Percentiles rank a stretch among this genome's conserved stretches.
phyloP scores from a whole-genome alignment of 306 rosid species.

The Sphenostylis stenocarpa region DNA sequence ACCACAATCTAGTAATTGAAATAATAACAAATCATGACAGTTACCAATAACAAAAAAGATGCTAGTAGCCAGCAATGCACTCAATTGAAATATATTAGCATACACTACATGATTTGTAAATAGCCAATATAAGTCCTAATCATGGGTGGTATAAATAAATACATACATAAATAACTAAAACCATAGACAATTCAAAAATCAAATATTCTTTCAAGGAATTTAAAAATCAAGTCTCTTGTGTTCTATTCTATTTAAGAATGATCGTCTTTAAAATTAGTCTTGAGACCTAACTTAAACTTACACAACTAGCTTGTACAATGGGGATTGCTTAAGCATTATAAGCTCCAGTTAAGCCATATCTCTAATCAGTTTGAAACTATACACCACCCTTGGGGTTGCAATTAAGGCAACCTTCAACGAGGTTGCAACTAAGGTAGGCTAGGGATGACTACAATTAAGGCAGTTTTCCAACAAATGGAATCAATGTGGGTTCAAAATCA shows the following conservation, averaged over 20 bases:
- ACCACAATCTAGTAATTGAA: background rate
- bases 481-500: background rate
- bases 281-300: too few relatives aligned
- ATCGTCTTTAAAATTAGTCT: background rate
- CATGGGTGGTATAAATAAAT: background rate
- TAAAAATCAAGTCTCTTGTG: background rate
- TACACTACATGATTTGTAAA: background rate
- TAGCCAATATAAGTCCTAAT: background rate
- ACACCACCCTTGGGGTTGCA: too few relatives aligned
- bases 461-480: background rate
- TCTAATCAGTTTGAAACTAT: too few relatives aligned
- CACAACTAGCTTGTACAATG: too few relatives aligned
- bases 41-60: slow-evolving; percentile 22
- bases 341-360: too few relatives aligned
- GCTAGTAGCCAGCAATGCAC: background rate
- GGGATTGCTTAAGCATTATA: too few relatives aligned
- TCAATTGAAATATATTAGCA: background rate
- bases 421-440: too few relatives aligned
- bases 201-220: background rate
- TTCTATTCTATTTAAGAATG: background rate
- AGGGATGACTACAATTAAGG: too few relatives aligned
- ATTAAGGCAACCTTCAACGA: too few relatives aligned
- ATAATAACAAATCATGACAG: slow-evolving; percentile 1
- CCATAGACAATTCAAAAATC: background rate
- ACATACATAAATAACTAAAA: background rate